phyloP scores from a whole-genome alignment of 1,284 basidiomycete species.

The Coriolopsis trogii region DNA sequence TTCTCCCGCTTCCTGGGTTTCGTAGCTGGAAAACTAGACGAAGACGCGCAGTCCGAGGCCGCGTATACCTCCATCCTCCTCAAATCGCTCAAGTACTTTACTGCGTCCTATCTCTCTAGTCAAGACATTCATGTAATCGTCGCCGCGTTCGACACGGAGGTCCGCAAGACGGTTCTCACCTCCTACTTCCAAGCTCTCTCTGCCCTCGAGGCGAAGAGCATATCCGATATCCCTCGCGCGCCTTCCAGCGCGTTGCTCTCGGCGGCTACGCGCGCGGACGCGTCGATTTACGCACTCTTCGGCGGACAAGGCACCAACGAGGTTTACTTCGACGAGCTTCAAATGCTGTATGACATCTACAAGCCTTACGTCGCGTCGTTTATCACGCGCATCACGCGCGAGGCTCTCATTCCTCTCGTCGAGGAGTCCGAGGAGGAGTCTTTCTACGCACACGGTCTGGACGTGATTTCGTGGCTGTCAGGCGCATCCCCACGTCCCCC shows the following conservation, averaged over 20 bases:
- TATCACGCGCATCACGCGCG: slow-evolving; percentile 63
- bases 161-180: slow-evolving; percentile 76
- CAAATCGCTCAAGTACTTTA: slow-evolving; percentile 78
- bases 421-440: slow-evolving; percentile 60
- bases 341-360: slow-evolving; percentile 90
- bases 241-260: slow-evolving; percentile 78
- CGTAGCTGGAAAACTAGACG: slow-evolving; percentile 62
- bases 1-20: slow-evolving; percentile 81
- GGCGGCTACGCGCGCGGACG: slow-evolving; percentile 69
- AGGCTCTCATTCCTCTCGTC: slow-evolving; percentile 78
- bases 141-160: slow-evolving; percentile 74
- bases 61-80: slow-evolving; percentile 73
- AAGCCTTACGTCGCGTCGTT: slow-evolving; percentile 81
- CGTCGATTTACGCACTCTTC: slow-evolving; percentile 91
- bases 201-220: slow-evolving; percentile 65
- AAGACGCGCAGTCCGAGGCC: slow-evolving; percentile 52
- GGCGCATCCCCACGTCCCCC: slow-evolving; percentile 74
- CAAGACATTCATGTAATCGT: slow-evolving; percentile 85
- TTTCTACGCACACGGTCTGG: slow-evolving; percentile 83
- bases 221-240: slow-evolving; percentile 62
- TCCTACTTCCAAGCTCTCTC: slow-evolving; percentile 84
- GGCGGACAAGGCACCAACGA: slow-evolving; percentile 99
- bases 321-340: slow-evolving; percentile 96
- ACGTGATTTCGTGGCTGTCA: slow-evolving; percentile 86
- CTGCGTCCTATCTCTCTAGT: slow-evolving; percentile 71